phyloP scores from a whole-genome alignment of 495 filamentous ascomycete genomes.

The Talaromyces liani region DNA sequence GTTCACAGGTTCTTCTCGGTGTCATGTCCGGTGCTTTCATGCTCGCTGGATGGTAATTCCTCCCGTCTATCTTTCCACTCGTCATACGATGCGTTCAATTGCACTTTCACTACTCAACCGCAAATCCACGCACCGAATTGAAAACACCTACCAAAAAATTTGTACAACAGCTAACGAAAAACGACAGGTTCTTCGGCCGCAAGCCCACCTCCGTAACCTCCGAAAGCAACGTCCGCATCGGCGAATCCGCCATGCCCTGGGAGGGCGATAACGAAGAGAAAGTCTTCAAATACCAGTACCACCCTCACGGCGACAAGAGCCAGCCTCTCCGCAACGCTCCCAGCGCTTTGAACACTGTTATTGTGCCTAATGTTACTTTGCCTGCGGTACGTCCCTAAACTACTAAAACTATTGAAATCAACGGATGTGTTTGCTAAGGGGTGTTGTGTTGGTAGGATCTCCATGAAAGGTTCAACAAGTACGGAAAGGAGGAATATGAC shows the following conservation, averaged over 20 bases:
- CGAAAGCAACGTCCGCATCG: slow-evolving; percentile 69
- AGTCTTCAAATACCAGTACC: slow-evolving; percentile 81
- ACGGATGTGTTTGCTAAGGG: too few species aligned
- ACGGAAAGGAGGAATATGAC: slow-evolving; percentile 76
- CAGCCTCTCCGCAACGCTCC: slow-evolving; percentile 80
- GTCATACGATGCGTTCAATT: background rate
- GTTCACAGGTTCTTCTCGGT: slow-evolving; percentile 68
- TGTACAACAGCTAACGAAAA: background rate
- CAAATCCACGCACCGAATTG: too few species aligned
- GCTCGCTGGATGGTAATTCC: slow-evolving; percentile 68
- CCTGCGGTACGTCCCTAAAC: slow-evolving; percentile 88
- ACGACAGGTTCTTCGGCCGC: slow-evolving; percentile 52
- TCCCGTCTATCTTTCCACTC: slow-evolving; percentile 53
- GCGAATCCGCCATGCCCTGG: slow-evolving; percentile 80
- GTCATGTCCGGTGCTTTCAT: slow-evolving; percentile 87
- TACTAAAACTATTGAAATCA: too few species aligned
- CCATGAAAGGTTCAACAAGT: slow-evolving; percentile 98
- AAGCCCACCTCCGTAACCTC: slow-evolving; percentile 80
- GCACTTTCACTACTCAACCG: background rate
- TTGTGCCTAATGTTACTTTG: slow-evolving; percentile 85
- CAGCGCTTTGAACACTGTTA: slow-evolving; percentile 86
- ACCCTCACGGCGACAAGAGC: slow-evolving; percentile 77
- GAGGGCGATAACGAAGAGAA: slow-evolving; percentile 51
- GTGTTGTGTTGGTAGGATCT: slow-evolving; percentile 47
- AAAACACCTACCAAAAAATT: background rate